These are phyloP conservation scores for Brassica nigra DNA, from an alignment of 345 rosid species.

Conservation along the genomic window DNA sequence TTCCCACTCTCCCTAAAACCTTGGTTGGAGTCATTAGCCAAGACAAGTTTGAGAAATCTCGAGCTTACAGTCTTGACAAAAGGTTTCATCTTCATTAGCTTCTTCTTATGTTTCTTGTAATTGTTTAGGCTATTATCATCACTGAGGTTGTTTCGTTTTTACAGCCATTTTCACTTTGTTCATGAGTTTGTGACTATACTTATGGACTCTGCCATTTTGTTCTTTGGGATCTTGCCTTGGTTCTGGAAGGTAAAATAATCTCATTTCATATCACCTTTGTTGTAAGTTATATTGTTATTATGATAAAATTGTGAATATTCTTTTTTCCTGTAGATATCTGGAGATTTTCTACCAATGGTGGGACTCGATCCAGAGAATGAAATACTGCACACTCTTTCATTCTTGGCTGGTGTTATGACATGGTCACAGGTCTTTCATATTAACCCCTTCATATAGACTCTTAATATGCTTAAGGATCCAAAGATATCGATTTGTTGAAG, in stretches of 20 bases:
- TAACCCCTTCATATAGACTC: conserved; percentile 8
- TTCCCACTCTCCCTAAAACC: conserved; percentile 83
- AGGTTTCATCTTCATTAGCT: conserved; percentile 49
- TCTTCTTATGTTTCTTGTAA: not conserved
- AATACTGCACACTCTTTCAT: conserved; percentile 84
- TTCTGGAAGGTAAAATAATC: conserved; percentile 79
- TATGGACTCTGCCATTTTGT: conserved; percentile 94
- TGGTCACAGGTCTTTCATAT: conserved; percentile 83
- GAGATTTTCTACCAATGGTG: conserved; percentile 57
- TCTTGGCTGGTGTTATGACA: conserved; percentile 85
- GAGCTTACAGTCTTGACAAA: conserved; percentile 96
- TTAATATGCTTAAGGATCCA: not conserved
- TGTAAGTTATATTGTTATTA: not conserved
- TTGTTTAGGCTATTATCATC: not conserved
- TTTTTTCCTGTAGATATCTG: conserved; percentile 46
- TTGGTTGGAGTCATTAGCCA: conserved; percentile 90
- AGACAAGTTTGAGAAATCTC: conserved; percentile 88
- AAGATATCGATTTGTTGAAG: not conserved
- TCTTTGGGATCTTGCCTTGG: conserved; percentile 90
- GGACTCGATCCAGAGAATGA: conserved; percentile 86
- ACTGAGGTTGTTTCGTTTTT: conserved; percentile 25
- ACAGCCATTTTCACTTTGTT: conserved; percentile 85
- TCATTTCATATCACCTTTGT: not conserved
- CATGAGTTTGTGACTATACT: conserved; percentile 86
- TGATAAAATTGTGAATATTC: conserved; percentile 21